phyloP scores from a whole-genome alignment of 2,329 filamentous ascomycete genomes.

The Ophiostoma quercus region DNA sequence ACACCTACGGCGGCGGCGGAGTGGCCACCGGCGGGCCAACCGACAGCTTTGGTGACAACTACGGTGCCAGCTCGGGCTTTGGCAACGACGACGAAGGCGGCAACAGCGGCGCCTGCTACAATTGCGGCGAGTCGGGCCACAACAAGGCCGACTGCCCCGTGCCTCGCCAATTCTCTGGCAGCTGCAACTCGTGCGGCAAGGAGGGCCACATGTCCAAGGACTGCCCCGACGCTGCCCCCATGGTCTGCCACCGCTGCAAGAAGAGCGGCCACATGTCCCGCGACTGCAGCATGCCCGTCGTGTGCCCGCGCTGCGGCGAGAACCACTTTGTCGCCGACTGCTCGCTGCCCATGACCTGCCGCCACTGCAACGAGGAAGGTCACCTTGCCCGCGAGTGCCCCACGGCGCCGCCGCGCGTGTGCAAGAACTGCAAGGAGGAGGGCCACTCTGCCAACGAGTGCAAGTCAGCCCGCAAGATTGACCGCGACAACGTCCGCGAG shows the following conservation, averaged over 20 bases:
- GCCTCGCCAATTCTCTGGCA: conserved; percentile 39
- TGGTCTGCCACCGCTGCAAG: conserved; percentile 35
- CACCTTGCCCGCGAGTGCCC: conserved; percentile 53
- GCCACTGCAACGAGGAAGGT: conserved; percentile 43
- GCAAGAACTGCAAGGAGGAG: conserved; percentile 57
- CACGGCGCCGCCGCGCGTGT: conserved; percentile 48
- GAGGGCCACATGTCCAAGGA: conserved; percentile 50
- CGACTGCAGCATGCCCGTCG: conserved; percentile 52
- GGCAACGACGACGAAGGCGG: conserved; percentile 28
- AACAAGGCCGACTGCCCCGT: conserved; percentile 59
- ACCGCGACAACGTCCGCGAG: conserved; percentile 47
- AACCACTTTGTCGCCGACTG: conserved; percentile 52
- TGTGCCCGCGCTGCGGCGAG: conserved; percentile 44
- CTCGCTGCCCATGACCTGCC: conserved; percentile 35
- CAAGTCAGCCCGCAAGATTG: conserved; percentile 54
- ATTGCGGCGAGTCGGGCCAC: conserved; percentile 55
- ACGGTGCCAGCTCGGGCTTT: background rate
- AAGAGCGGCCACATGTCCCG: conserved; percentile 50
- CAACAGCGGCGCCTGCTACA: conserved; percentile 51
- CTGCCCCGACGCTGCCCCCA: conserved; percentile 40
- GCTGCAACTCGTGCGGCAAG: conserved; percentile 41
- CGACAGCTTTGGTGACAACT: conserved; percentile 18
- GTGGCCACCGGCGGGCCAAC: background rate
- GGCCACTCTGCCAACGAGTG: conserved; percentile 55
- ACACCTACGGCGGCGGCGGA: background rate